Base-by-base conservation (phyloP, 148 eudicot species). In the Agrostemma githago region DNA sequence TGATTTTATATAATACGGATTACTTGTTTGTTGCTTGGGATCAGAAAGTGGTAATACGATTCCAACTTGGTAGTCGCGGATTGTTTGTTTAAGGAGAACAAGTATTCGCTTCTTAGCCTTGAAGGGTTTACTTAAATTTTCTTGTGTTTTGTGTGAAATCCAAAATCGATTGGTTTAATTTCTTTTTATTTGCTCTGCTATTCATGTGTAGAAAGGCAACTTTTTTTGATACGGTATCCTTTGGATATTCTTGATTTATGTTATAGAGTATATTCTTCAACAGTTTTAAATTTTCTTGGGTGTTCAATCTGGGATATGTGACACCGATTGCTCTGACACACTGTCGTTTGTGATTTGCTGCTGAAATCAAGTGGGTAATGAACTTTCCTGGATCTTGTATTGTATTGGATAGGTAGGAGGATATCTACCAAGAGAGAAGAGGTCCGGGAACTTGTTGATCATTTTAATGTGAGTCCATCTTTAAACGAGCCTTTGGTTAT, bases 381-480 rank as follows among this genome's bases (percentile, higher is more conserved):
- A 34, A 67, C 54, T 26, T 67, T 19, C 44, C 53, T 76, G 59
- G 51, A 54, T 67, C 64, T 70, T 58, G 68, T 20, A 11, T 67
- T 26, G 48, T 34, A 21, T 66, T 79, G 72, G 75, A 79, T 85
- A 96, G 97, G 99, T 66, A 89, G 76, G 84, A 92, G 76, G 80
- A 83, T 92, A 57, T 86, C 96, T 71, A 74, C 66, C 82, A 85
- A 88, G 72, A 90, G 72, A 81, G 99, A 92, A 70, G 97, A 92
- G 74, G 85, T 96, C 51, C 88, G 87, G 4, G 99, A 96, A 77
- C 83, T 96, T 71, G 85, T 89, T 37, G 99, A 87, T 70, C 96
- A 96, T 84, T 96, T 90, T 74, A 96, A 92, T 82, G 99, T 96
- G 82, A 86, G 99, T 83, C 39, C 34, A 3, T 15, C 43, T 43